phyloP scores from a whole-genome alignment of 1,284 basidiomycete genomes.

The Leucoagaricus sp. region DNA sequence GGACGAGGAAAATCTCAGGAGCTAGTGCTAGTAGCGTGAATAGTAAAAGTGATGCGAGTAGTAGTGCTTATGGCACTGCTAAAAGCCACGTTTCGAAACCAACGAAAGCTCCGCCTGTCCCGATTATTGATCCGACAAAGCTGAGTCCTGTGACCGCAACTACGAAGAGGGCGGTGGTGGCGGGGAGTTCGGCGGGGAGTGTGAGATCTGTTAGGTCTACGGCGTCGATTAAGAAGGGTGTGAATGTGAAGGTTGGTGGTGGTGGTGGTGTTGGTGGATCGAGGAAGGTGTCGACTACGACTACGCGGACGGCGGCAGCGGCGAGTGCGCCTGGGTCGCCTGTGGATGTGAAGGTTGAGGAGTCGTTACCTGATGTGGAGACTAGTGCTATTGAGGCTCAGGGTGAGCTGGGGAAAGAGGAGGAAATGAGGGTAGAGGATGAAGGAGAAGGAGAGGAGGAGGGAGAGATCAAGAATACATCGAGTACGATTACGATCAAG shows the following conservation, averaged over 20 bases:
- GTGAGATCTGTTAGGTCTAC: slow-evolving; percentile 10
- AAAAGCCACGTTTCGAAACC: slow-evolving; percentile 17
- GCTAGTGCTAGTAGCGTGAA: slow-evolving; percentile 21
- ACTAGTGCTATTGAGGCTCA: background rate
- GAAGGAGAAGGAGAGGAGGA: background rate
- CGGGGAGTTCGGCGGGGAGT: slow-evolving; percentile 17
- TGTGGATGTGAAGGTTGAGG: background rate
- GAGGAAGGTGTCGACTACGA: background rate
- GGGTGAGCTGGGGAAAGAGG: slow-evolving; percentile 6
- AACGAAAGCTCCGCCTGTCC: slow-evolving; percentile 25
- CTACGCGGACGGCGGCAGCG: background rate
- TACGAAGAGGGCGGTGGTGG: too few species aligned
- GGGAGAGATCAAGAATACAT: slow-evolving; percentile 1
- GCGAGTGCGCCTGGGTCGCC: slow-evolving; percentile 13
- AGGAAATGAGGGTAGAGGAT: background rate
- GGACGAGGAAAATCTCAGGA: slow-evolving; percentile 22
- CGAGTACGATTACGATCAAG: slow-evolving; percentile 23
- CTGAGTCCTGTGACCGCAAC: slow-evolving; percentile 24
- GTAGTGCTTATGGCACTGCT: slow-evolving; percentile 17
- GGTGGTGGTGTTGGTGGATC: background rate
- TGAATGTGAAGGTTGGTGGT: background rate
- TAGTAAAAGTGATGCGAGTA: slow-evolving; percentile 17
- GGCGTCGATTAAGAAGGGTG: slow-evolving; percentile 12
- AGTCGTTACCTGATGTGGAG: background rate
- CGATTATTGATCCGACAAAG: slow-evolving; percentile 31